Conservation (phyloP, 1,284 basidiomycete species). For the Microbotryomycetes sp. region DNA sequence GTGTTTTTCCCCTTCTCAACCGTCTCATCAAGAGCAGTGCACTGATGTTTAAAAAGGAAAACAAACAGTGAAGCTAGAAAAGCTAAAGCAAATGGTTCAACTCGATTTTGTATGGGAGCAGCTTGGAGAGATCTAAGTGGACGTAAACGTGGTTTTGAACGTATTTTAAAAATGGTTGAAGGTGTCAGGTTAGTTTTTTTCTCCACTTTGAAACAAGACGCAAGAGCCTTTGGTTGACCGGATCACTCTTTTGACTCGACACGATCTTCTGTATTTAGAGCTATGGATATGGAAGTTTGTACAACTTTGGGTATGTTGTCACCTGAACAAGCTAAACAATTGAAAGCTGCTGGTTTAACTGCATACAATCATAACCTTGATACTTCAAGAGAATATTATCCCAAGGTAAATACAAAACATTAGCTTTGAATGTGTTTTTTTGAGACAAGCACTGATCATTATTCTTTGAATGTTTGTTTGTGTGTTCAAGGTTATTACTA, state of each 20-base stretch:
- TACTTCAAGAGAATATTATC: conserved; percentile 95
- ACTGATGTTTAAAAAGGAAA: no score
- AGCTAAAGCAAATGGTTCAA: conserved; percentile 93
- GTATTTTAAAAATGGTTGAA: conserved; percentile 84
- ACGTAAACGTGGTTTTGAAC: conserved; percentile 87
- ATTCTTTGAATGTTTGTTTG: no score
- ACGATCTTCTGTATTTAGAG: conserved; percentile 22
- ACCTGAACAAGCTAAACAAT: conserved; percentile 81
- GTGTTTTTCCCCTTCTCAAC: no score
- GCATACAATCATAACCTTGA: conserved; percentile 99
- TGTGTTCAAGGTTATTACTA: conserved; percentile 75
- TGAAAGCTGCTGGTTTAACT: conserved; percentile 92
- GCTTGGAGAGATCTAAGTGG: conserved; percentile 97
- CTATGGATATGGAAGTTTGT: conserved; percentile 63
- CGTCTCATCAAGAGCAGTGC: no score
- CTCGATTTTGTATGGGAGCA: conserved; percentile 97
- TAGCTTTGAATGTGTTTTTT: no score
- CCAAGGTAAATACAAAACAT: conserved; percentile 53
- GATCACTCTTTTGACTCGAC: background rate
- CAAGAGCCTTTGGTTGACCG: conserved; percentile 60
- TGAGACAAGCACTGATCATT: background rate
- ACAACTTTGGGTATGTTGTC: conserved; percentile 96
- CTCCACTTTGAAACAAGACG: conserved; percentile 46
- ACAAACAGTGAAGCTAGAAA: conserved; percentile 55
- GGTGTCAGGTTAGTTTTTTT: conserved; percentile 49